phyloP scores from a whole-genome alignment of 352 stramenopile genomes.

The Vaucheria bursata region DNA sequence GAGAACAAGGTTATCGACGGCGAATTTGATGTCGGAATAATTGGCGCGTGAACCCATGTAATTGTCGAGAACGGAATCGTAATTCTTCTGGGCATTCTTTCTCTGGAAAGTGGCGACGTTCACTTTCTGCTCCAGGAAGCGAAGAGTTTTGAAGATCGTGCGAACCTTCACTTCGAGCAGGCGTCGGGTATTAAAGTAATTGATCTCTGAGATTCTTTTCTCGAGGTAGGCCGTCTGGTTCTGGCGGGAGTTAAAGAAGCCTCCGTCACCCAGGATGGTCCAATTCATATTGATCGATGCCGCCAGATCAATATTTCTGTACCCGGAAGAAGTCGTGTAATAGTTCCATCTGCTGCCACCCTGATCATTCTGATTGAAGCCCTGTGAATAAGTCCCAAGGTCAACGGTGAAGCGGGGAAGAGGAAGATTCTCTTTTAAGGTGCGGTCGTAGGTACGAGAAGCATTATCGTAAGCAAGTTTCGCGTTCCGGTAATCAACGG shows the following conservation, averaged over 20 bases:
- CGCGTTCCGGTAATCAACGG: neutral
- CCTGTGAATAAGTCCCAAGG: neutral
- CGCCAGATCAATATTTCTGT: neutral
- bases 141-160: neutral
- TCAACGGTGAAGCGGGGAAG: neutral
- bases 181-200: neutral
- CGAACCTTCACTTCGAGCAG: neutral
- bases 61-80: neutral
- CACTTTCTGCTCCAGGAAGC: constrained; percentile 1
- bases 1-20: neutral
- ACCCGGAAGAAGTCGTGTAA: neutral
- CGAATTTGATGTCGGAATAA: neutral
- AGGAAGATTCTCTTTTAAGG: neutral
- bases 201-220: neutral
- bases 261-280: neutral
- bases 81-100: neutral
- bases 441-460: neutral
- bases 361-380: no score
- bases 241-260: neutral
- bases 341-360: neutral
- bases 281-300: neutral
- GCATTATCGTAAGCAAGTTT: neutral
- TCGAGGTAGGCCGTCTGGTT: neutral
- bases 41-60: neutral
- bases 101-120: neutral